These are phyloP conservation scores for Kodamaea kakaduensis DNA, from an alignment of 805 yeast genomes.

Conservation along the genomic window DNA sequence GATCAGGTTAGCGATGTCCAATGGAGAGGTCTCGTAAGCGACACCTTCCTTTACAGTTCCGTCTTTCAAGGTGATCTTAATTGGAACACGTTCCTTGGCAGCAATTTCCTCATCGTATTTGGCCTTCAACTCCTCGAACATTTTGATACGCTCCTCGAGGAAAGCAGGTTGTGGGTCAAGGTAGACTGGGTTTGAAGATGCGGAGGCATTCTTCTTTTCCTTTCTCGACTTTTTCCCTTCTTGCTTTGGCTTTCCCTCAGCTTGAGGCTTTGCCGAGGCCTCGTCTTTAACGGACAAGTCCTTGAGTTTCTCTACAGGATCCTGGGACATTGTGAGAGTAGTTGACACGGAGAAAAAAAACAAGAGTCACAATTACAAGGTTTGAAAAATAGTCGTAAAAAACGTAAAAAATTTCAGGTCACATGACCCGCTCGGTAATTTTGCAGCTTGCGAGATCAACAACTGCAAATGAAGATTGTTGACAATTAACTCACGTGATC, in stretches of 20 bases:
- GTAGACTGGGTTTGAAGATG: constrained; percentile 30
- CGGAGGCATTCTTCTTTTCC: constrained; percentile 40
- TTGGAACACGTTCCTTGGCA: constrained; percentile 50
- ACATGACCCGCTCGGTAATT: constrained; percentile 1
- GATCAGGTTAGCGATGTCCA: constrained; percentile 76
- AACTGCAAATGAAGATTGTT: not conserved
- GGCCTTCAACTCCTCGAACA: constrained; percentile 77
- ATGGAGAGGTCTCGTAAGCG: constrained; percentile 87
- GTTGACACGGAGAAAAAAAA: constrained; percentile 1
- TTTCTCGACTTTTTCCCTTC: constrained; percentile 16
- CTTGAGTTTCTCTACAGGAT: constrained; percentile 43
- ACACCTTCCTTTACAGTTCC: constrained; percentile 76
- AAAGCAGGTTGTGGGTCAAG: constrained; percentile 81
- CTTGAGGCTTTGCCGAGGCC: constrained; percentile 11
- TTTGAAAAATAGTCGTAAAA: too few relatives aligned
- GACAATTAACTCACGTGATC: not conserved
- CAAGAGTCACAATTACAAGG: not conserved
- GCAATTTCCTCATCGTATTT: constrained; percentile 73
- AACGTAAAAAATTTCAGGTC: constrained; percentile 2
- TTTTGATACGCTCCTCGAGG: constrained; percentile 68
- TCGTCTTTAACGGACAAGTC: constrained; percentile 34
- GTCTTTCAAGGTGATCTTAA: constrained; percentile 81
- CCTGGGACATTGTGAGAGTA: constrained; percentile 12
- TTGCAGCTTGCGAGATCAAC: not conserved
- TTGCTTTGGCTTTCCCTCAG: constrained; percentile 12